phyloP scores from a whole-genome alignment of 192 early-diverging fungal species.

The Coemansia umbellata region DNA sequence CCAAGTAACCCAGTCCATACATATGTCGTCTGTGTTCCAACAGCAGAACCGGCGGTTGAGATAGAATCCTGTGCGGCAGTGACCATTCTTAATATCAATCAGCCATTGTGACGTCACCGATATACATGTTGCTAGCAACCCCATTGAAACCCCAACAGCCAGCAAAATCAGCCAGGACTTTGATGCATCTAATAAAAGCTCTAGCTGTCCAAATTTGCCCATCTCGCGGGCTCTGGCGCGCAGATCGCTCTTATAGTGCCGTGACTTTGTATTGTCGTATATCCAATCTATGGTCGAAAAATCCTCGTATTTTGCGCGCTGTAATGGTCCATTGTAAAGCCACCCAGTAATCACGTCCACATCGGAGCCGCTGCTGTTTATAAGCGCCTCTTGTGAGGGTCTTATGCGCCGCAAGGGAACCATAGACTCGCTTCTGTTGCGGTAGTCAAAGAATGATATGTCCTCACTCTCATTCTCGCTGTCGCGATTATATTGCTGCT shows the following conservation, averaged over 20 bases:
- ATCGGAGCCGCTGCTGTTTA: constrained; percentile 13
- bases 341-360: constrained; percentile 49
- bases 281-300: constrained; percentile 55
- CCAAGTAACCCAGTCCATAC: constrained; percentile 60
- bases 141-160: constrained; percentile 43
- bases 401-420: constrained; percentile 31
- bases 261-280: constrained; percentile 44
- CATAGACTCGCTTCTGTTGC: constrained; percentile 5
- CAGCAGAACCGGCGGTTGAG: constrained; percentile 85
- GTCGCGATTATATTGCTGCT: too few relatives aligned
- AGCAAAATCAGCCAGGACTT: constrained; percentile 43
- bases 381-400: constrained; percentile 38
- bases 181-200: constrained; percentile 18
- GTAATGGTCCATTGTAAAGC: constrained; percentile 48
- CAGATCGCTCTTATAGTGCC: constrained; percentile 29
- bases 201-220: constrained; percentile 11
- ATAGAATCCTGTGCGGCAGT: constrained; percentile 74
- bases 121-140: constrained; percentile 39
- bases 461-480: constrained; percentile 6
- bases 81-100: constrained; percentile 79
- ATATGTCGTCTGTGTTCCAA: constrained; percentile 62
- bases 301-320: constrained; percentile 49
- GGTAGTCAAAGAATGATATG: constrained; percentile 20
- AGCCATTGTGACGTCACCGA: constrained; percentile 65
- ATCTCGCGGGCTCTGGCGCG: constrained; percentile 6